Evolutionary conservation across 208 protist genomes (phyloP).

Genomic region (Trypanosoma melophagium): DNA sequence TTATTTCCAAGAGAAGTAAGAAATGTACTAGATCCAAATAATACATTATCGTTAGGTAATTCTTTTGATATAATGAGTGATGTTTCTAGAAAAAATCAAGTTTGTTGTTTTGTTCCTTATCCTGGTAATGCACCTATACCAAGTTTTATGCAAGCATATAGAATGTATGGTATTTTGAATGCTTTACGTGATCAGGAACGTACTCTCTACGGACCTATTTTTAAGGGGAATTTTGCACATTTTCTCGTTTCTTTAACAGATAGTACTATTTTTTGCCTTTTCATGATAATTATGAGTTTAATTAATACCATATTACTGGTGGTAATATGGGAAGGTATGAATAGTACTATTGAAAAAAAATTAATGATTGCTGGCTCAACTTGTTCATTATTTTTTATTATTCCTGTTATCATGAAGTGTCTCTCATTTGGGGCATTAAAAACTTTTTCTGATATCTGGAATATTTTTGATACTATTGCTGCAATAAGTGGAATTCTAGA

Average conservation of each 20-base stretch:
- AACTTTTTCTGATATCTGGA: conserved; percentile 35
- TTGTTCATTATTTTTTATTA: conserved; percentile 40
- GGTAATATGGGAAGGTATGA: conserved; percentile 30
- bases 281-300: conserved; percentile 36
- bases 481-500: conserved; percentile 46
- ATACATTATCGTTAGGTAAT: not conserved
- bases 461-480: conserved; percentile 39
- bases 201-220: conserved; percentile 15
- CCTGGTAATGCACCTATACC: conserved; percentile 4
- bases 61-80: conserved; percentile 7
- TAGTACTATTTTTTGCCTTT: conserved; percentile 21
- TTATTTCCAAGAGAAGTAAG: not conserved
- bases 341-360: not conserved
- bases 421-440: conserved; percentile 27
- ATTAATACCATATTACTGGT: conserved; percentile 45
- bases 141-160: conserved; percentile 13
- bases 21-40: not conserved
- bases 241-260: conserved; percentile 24
- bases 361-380: conserved; percentile 32
- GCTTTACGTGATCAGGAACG: conserved; percentile 15
- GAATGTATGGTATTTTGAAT: conserved; percentile 2
- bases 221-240: not conserved
- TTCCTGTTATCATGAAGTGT: conserved; percentile 39
- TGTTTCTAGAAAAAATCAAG: not conserved
- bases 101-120: conserved; percentile 15